Evolutionary conservation across 2,329 filamentous ascomycete species (phyloP).

Genomic region (Shiraia bambusicola): DNA sequence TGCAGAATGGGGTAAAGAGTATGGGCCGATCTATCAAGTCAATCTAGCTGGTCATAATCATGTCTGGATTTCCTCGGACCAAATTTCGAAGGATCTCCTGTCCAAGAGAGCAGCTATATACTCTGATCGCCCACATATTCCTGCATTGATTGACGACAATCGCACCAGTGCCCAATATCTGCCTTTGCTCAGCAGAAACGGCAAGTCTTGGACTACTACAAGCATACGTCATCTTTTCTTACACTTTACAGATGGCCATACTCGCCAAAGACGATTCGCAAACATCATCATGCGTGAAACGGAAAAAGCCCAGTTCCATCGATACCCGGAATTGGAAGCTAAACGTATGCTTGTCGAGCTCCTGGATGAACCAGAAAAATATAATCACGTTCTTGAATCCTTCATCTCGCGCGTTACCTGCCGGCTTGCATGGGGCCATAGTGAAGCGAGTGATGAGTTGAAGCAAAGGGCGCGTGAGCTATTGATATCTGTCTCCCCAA

Average conservation of each 20-base stretch:
- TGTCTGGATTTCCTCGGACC: slow-evolving; percentile 49
- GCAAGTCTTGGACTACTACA: slow-evolving; percentile 19
- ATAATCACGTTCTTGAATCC: slow-evolving; percentile 49
- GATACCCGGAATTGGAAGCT: slow-evolving; percentile 49
- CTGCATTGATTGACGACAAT: slow-evolving; percentile 48
- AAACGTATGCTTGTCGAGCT: slow-evolving; percentile 50
- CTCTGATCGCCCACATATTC: slow-evolving; percentile 50
- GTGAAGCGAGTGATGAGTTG: slow-evolving; percentile 48
- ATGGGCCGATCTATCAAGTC: slow-evolving; percentile 50
- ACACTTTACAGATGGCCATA: slow-evolving; percentile 41
- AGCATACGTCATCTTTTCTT: slow-evolving; percentile 7
- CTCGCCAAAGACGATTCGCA: slow-evolving; percentile 49
- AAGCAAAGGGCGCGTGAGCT: slow-evolving; percentile 52
- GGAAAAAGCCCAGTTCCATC: slow-evolving; percentile 44
- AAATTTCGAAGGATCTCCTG: slow-evolving; percentile 47
- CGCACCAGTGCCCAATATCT: slow-evolving; percentile 50
- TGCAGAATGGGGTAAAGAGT: slow-evolving; percentile 48
- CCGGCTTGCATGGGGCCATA: slow-evolving; percentile 50
- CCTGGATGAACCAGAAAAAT: slow-evolving; percentile 45
- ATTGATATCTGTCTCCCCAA: slow-evolving; percentile 50
- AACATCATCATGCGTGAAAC: slow-evolving; percentile 50
- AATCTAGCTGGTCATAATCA: slow-evolving; percentile 49
- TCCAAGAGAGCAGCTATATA: slow-evolving; percentile 50
- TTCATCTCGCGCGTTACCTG: slow-evolving; percentile 52
- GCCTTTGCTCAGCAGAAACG: slow-evolving; percentile 48